These are phyloP conservation scores for Huiozyma naganishii DNA, from an alignment of 805 yeast species.

Conservation along the genomic window DNA sequence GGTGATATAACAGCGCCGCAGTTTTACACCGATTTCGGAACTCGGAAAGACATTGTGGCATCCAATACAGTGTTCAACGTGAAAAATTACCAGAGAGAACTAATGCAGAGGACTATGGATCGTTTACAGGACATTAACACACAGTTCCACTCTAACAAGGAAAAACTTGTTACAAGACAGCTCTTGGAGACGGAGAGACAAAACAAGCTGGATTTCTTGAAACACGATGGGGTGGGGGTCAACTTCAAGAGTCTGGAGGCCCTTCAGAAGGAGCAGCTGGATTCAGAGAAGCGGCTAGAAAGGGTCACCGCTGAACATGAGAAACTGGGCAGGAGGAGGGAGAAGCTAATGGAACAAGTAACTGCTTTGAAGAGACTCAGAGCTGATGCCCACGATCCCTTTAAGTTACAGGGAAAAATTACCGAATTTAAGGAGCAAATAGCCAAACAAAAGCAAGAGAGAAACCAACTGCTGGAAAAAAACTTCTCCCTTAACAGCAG, in stretches of 20 bases:
- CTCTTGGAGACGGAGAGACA: slow-evolving; percentile 33
- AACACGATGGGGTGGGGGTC: slow-evolving; percentile 30
- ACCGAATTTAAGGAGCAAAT: background rate
- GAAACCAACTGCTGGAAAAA: slow-evolving; percentile 45
- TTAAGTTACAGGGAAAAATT: background rate
- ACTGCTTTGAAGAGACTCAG: slow-evolving; percentile 5
- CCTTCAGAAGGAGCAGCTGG: slow-evolving; percentile 13
- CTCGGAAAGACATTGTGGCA: too few species aligned
- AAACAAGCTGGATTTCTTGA: slow-evolving; percentile 29
- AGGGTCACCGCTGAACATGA: slow-evolving; percentile 13
- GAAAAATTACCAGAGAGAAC: slow-evolving; percentile 28
- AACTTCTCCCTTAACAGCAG: slow-evolving; percentile 13
- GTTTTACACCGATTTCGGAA: too few species aligned
- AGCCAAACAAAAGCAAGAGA: background rate
- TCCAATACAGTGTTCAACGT: slow-evolving; percentile 3
- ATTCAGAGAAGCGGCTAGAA: slow-evolving; percentile 19
- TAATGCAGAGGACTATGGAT: slow-evolving; percentile 31
- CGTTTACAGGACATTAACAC: slow-evolving; percentile 24
- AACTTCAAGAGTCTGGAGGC: slow-evolving; percentile 29
- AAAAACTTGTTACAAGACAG: slow-evolving; percentile 21
- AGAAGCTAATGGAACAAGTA: slow-evolving; percentile 6
- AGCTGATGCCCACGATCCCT: background rate
- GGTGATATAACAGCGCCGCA: background rate
- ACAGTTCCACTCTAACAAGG: slow-evolving; percentile 14
- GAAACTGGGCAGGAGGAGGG: slow-evolving; percentile 7